Conservation (phyloP, 169 alveolate species). For the Besnoitia besnoiti region DNA sequence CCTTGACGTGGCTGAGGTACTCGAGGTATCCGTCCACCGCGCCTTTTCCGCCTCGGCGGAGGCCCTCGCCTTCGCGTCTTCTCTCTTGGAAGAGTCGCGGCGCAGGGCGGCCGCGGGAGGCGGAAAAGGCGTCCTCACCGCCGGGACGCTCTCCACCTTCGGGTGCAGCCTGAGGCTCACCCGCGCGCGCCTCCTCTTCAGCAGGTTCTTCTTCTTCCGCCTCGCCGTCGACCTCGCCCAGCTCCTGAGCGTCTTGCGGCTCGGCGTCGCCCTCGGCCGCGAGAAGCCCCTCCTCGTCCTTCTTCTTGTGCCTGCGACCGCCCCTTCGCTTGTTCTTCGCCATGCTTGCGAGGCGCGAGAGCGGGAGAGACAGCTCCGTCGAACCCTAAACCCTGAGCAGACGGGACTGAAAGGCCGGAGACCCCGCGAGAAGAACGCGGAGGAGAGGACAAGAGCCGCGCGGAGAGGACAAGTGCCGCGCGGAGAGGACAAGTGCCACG, state of each 20-base stretch:
- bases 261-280: neutral
- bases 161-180: neutral
- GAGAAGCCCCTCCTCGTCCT: no score
- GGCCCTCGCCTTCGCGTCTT: neutral
- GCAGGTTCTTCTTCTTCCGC: neutral
- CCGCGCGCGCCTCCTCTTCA: neutral
- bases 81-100: no score
- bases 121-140: no score
- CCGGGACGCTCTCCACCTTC: neutral
- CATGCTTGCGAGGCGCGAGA: neutral
- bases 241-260: neutral
- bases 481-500: neutral
- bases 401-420: no score
- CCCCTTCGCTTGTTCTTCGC: conserved; percentile 4
- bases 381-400: no score
- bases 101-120: no score
- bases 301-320: conserved; percentile 4
- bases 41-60: neutral
- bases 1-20: neutral
- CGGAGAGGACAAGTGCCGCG: neutral
- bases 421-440: no score
- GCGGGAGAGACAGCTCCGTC: neutral
- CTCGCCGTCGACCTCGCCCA: neutral
- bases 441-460: neutral
- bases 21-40: neutral